These are phyloP conservation scores for Trypanosoma cruzi DNA, from an alignment of 208 protist genomes.

Conservation along the genomic window DNA sequence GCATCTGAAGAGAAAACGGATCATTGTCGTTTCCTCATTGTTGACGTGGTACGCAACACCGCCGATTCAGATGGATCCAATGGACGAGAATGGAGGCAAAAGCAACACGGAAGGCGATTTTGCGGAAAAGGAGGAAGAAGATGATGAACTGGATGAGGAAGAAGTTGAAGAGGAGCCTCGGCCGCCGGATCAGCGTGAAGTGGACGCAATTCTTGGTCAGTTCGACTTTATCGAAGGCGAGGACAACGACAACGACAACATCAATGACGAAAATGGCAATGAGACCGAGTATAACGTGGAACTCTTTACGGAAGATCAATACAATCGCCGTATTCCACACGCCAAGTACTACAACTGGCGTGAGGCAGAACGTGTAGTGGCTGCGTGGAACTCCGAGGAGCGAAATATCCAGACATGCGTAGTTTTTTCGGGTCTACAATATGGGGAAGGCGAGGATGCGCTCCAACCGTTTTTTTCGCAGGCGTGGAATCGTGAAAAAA, in stretches of 20 bases:
- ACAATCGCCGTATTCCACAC: conserved; percentile 93
- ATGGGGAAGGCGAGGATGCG: conserved; percentile 90
- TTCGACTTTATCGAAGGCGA: conserved; percentile 1
- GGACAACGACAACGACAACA: not conserved
- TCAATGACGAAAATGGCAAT: conserved; percentile 4
- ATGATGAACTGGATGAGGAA: conserved; percentile 14
- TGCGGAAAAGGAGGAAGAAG: conserved; percentile 37
- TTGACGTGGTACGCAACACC: conserved; percentile 92
- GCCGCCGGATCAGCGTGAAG: conserved; percentile 40
- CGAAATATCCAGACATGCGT: conserved; percentile 88
- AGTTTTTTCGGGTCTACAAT: conserved; percentile 88
- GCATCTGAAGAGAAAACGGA: conserved; percentile 72
- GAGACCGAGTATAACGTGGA: conserved; percentile 34
- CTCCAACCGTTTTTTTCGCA: conserved; percentile 90
- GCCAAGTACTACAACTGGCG: conserved; percentile 91
- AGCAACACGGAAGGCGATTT: conserved; percentile 15
- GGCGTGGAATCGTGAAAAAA: conserved; percentile 70
- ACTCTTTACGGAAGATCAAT: conserved; percentile 93
- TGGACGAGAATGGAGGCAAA: conserved; percentile 10
- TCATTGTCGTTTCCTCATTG: conserved; percentile 88
- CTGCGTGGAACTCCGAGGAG: conserved; percentile 68
- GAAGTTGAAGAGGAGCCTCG: conserved; percentile 33
- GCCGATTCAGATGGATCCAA: conserved; percentile 32
- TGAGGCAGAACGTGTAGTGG: conserved; percentile 93
- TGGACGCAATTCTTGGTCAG: conserved; percentile 32